Evolutionary conservation across 1,139 yeast genomes (phyloP), one percentile per base, ranked within the genome.

Genomic region (Fermentozyma sake): DNA sequence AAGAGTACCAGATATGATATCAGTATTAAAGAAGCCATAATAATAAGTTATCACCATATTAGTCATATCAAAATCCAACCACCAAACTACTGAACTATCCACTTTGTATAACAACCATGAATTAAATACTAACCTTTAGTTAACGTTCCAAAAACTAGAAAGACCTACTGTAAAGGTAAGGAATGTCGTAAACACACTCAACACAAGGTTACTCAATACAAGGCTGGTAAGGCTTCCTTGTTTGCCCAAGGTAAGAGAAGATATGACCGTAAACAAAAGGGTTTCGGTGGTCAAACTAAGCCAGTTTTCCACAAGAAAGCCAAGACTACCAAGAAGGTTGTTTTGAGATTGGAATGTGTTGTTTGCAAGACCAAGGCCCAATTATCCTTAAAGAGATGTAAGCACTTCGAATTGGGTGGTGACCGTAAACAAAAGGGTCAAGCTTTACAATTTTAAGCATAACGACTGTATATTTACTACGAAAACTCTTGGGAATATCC

Each of bases 211-310:
- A 89, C 98, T 72, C 99, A 91, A 79, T 93, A 91, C 94, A 91
- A 91, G 74, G 96, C 97, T 66, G 98, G 98, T 76, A 91, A 91
- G 79, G 97, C 97, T 67, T 89, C 97, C 51, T 81, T 89, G 62
- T 87, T 79, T 68, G 96, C 97, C 56, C 97, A 91, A 78, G 99
- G 99, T 82, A 93, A 93, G 89, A 86, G 99, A 81, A 89, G 99
- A 79, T 91, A 91, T 78, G 98, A 93, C 93, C 95, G 99, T 75
- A 91, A 91, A 77, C 98, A 91, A 79, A 70, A 85, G 63, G 99
- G 99, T 86, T 91, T 79, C 76, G 99, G 99, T 85, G 99, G 99
- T 85, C 99, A 91, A 79, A 91, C 98, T 76, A 91, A 87, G 80
- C 98, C 84, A 68, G 85, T 93, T 75, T 91, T 91, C 96, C 97